phyloP scores from a whole-genome alignment of 176 grass and related monocot species.

The Eremochloa ophiuroides region DNA sequence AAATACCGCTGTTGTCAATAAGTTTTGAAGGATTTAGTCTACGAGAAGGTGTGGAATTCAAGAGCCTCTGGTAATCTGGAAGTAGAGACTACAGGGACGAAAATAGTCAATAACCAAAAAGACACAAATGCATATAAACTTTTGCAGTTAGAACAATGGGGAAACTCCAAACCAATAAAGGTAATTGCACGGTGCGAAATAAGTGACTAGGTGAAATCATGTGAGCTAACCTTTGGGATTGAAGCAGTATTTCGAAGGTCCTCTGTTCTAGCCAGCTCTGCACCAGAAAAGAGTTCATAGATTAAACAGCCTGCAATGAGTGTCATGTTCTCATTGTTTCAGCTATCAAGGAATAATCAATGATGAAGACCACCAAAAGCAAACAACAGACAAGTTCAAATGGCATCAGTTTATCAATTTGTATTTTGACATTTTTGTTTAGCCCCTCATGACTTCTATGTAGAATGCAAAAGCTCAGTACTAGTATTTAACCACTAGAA shows the following conservation, averaged over 20 bases:
- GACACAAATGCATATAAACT: background rate
- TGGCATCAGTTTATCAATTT: conserved; percentile 3
- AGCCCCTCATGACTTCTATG: background rate
- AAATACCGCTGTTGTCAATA: conserved; percentile 87
- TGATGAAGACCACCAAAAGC: background rate
- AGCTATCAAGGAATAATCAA: conserved; percentile 11
- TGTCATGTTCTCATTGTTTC: conserved; percentile 26
- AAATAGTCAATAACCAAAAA: conserved; percentile 13
- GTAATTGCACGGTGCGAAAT: background rate
- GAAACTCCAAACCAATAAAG: conserved; percentile 24
- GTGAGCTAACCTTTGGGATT: conserved; percentile 80
- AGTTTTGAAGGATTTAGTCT: conserved; percentile 99
- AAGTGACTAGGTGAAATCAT: background rate
- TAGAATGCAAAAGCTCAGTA: conserved; percentile 17
- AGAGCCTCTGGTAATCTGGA: conserved; percentile 99
- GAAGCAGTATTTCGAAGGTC: conserved; percentile 87
- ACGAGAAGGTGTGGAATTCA: conserved; percentile 88
- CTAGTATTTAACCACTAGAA: background rate
- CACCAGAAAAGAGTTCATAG: conserved; percentile 88
- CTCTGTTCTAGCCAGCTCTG: conserved; percentile 88
- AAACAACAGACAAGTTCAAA: background rate
- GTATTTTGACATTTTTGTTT: background rate
- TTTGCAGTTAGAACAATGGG: background rate
- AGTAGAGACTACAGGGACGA: conserved; percentile 70
- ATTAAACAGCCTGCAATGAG: conserved; percentile 83